A percentile compares a stretch with the other conserved stretches of the same genome.
Conservation (phyloP, 768 basidiomycete species). For the Leucocoprinus sp. region DNA sequence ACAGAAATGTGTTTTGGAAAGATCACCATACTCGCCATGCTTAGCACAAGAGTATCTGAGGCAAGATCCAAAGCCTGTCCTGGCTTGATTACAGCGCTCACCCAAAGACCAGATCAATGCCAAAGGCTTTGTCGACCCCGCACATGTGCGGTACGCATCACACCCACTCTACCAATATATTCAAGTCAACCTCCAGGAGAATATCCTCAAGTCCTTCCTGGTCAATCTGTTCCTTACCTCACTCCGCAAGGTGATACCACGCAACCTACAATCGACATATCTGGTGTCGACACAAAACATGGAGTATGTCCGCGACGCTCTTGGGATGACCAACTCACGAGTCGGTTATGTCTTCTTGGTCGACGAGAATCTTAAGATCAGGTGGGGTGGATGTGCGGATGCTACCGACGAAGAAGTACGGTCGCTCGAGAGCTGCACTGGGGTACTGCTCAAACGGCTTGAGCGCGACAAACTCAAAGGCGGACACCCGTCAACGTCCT, state of each 20-base stretch:
- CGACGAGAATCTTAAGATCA: constrained; percentile 74
- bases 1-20: constrained; percentile 69
- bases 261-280: constrained; percentile 59
- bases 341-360: constrained; percentile 91
- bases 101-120: constrained; percentile 55
- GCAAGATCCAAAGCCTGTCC: constrained; percentile 30
- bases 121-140: constrained; percentile 55
- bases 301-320: constrained; percentile 75
- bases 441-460: constrained; percentile 57
- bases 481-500: not conserved
- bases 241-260: constrained; percentile 59
- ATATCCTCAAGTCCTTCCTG: constrained; percentile 84
- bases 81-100: constrained; percentile 2
- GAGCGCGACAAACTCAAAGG: constrained; percentile 16
- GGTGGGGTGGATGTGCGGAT: constrained; percentile 91
- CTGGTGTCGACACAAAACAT: constrained; percentile 77
- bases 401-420: constrained; percentile 67
- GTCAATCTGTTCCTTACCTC: constrained; percentile 77
- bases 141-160: constrained; percentile 40
- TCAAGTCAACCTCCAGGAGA: constrained; percentile 92
- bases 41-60: constrained; percentile 85
- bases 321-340: constrained; percentile 85
- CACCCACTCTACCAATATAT: constrained; percentile 64
- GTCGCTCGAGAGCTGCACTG: constrained; percentile 59
- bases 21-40: constrained; percentile 72